Conservation (phyloP, 176 grass and related monocot genomes). For the Musa beccarii region DNA sequence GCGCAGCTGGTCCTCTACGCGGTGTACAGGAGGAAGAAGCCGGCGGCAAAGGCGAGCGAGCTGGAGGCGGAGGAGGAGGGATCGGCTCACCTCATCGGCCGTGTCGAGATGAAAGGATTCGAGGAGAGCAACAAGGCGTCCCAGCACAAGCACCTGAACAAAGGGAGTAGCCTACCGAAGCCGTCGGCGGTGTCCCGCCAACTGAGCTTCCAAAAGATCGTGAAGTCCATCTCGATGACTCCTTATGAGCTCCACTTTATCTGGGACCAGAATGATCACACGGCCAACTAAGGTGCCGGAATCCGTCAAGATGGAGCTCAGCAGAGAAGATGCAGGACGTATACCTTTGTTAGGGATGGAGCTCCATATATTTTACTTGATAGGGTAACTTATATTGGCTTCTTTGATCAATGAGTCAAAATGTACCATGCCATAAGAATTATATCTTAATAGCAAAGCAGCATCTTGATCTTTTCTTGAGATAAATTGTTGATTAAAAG, state of each 20-base stretch:
- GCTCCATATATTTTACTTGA: no score
- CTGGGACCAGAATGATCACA: conserved; percentile 18
- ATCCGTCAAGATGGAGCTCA: no score
- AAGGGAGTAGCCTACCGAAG: conserved; percentile 52
- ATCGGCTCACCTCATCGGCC: conserved; percentile 28
- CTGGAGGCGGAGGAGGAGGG: conserved; percentile 48
- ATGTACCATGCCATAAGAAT: no score
- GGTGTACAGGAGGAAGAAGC: conserved; percentile 25
- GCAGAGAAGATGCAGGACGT: no score
- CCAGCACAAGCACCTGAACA: conserved; percentile 30
- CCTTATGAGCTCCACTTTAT: conserved; percentile 47
- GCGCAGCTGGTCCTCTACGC: conserved; percentile 52
- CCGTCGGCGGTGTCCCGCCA: conserved; percentile 14
- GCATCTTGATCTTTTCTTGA: no score
- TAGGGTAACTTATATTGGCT: no score
- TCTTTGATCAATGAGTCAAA: no score
- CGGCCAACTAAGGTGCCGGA: no score
- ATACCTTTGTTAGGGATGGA: no score
- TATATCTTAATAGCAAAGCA: no score
- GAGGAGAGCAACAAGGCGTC: not conserved
- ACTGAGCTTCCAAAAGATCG: conserved; percentile 26
- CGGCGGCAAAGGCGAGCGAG: conserved; percentile 1
- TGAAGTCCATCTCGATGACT: conserved; percentile 57
- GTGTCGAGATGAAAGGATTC: conserved; percentile 38
- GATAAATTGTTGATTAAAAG: no score